These are phyloP conservation scores for Cylindrotheca fusiformis DNA, from an alignment of 108 stramenopile genomes.

Conservation along the genomic window DNA sequence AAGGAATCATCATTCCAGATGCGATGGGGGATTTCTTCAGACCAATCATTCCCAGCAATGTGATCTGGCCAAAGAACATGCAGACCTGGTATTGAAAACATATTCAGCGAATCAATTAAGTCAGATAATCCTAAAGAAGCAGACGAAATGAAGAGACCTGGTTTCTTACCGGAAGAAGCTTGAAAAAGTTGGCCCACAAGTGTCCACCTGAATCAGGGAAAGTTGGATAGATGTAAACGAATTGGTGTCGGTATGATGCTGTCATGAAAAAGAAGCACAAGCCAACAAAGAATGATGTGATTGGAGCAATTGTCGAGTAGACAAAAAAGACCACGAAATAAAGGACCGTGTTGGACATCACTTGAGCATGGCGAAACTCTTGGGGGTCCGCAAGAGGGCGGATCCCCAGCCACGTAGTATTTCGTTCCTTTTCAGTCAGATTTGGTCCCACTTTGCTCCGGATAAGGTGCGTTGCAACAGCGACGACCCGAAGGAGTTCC, in stretches of 20 bases:
- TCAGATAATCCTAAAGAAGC: too few relatives aligned
- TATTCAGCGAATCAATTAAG: too few relatives aligned
- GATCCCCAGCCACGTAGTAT: conserved; percentile 44
- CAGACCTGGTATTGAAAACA: conserved; percentile 14
- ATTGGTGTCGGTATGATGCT: conserved; percentile 56
- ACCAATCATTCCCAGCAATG: conserved; percentile 46
- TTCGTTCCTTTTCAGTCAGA: conserved; percentile 61
- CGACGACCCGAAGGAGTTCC: conserved; percentile 50
- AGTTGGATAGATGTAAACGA: conserved; percentile 65
- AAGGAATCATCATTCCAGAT: conserved; percentile 45
- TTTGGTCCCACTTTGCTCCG: conserved; percentile 50
- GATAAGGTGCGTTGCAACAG: conserved; percentile 35
- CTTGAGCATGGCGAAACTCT: conserved; percentile 47
- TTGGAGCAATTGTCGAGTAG: conserved; percentile 58
- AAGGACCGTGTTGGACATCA: conserved; percentile 34
- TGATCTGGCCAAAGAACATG: conserved; percentile 57
- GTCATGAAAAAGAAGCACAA: conserved; percentile 53
- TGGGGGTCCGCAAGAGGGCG: conserved; percentile 46
- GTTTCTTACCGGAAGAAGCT: conserved; percentile 26
- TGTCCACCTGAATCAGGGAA: conserved; percentile 66
- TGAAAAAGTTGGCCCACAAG: conserved; percentile 50
- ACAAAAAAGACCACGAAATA: conserved; percentile 64
- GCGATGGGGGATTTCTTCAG: conserved; percentile 38
- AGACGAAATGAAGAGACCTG: background rate
- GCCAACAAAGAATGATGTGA: conserved; percentile 47